These are phyloP conservation scores for Moniliella sp. DNA, from an alignment of 1,284 basidiomycete genomes.

Conservation along the genomic window DNA sequence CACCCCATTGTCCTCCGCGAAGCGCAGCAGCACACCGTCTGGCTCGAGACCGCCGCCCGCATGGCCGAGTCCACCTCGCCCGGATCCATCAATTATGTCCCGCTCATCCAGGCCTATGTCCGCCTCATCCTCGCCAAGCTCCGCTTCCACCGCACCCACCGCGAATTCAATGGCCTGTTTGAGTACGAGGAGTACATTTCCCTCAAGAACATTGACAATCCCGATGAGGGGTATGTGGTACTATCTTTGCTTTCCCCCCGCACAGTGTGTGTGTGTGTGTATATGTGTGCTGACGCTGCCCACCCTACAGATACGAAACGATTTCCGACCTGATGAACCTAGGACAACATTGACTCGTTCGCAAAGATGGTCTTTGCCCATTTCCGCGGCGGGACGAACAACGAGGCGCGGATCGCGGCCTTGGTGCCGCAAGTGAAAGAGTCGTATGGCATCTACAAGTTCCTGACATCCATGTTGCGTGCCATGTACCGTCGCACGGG, in stretches of 20 bases:
- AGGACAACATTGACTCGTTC: slow-evolving; percentile 32
- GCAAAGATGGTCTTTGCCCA: slow-evolving; percentile 32
- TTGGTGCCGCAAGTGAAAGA: slow-evolving; percentile 32
- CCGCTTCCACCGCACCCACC: slow-evolving; percentile 31
- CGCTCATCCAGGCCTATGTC: slow-evolving; percentile 30
- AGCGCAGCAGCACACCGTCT: slow-evolving; percentile 28
- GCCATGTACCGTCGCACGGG: slow-evolving; percentile 33
- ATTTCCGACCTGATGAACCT: slow-evolving; percentile 34
- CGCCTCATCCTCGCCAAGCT: slow-evolving; percentile 30
- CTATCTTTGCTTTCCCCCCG: background rate
- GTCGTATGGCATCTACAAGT: slow-evolving; percentile 34
- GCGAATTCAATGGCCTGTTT: slow-evolving; percentile 33
- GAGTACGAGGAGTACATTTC: slow-evolving; percentile 34
- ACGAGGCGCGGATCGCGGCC: slow-evolving; percentile 32
- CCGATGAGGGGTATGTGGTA: slow-evolving; percentile 17
- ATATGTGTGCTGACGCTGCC: background rate
- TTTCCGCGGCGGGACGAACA: slow-evolving; percentile 23
- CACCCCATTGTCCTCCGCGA: slow-evolving; percentile 25
- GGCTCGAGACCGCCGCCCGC: slow-evolving; percentile 31
- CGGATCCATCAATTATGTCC: slow-evolving; percentile 15
- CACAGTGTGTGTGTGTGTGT: background rate
- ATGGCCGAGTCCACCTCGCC: slow-evolving; percentile 22
- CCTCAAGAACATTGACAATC: slow-evolving; percentile 34
- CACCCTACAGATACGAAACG: slow-evolving; percentile 20
- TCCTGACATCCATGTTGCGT: slow-evolving; percentile 32